These are phyloP conservation scores for Flaveria bidentis DNA, from an alignment of 129 eudicot species.

Conservation along the genomic window DNA sequence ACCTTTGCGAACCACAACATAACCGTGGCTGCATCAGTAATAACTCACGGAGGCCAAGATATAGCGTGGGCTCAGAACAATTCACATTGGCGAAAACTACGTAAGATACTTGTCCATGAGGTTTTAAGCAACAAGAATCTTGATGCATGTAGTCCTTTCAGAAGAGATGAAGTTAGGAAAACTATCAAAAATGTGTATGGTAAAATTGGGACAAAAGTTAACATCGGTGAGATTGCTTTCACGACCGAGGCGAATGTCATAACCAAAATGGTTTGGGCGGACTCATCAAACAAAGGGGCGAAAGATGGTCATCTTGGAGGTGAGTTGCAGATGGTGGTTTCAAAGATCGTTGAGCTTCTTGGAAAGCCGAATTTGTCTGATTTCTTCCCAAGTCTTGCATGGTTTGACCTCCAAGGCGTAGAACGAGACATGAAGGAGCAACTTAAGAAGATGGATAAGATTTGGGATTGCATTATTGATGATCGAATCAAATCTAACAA, in stretches of 20 bases:
- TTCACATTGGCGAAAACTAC: not conserved
- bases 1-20: conserved; percentile 13
- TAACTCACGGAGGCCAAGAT: conserved; percentile 5
- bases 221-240: conserved; percentile 42
- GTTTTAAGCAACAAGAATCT: conserved; percentile 1
- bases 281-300: conserved; percentile 29
- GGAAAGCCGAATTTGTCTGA: conserved; percentile 49
- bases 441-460: conserved; percentile 35
- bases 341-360: conserved; percentile 25
- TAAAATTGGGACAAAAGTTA: conserved; percentile 34
- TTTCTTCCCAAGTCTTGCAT: conserved; percentile 39
- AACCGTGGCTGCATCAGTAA: conserved; percentile 4
- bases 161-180: conserved; percentile 15
- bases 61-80: not conserved
- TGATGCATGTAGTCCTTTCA: not conserved
- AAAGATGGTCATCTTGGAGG: conserved; percentile 22
- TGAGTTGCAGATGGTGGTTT: conserved; percentile 35
- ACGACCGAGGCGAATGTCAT: conserved; percentile 38
- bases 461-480: conserved; percentile 43
- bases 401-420: conserved; percentile 58
- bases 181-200: conserved; percentile 22
- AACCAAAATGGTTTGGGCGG: conserved; percentile 56
- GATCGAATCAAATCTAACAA: conserved; percentile 28
- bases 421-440: conserved; percentile 37
- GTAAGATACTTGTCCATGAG: conserved; percentile 11